Evolutionary conservation across 352 stramenopile genomes (phyloP), one percentile per base, ranked within the genome.

Genomic region (Globisporangium nunn): DNA sequence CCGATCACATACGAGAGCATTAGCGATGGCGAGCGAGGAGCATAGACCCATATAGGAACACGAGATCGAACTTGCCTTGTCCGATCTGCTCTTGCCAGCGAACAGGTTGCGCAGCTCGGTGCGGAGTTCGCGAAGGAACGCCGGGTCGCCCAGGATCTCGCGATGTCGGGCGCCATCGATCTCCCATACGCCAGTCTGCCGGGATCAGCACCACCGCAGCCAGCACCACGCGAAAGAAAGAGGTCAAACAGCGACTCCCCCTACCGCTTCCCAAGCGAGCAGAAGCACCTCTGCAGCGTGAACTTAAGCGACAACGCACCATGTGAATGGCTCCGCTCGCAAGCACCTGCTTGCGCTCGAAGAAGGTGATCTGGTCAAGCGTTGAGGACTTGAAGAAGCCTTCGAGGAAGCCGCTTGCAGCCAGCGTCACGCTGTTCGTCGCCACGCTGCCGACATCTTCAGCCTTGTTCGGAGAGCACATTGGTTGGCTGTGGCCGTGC

Each of bases 181-280:
- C 66, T 93, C 83, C 83, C 83, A 93, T 33, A 93, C 79, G 41
- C 78, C 75, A 47, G 83, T 91, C 75, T 91, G 56, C 12, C 58
- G 57, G 29, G 15, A 50, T 11, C 15, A 23, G 7, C 14, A 6
- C 23, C 23, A 23, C 23, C 23, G 23, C 1, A 23, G 23, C 23
- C 23, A 23, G 1, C 23, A 23, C 23, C 23, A 23, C 23, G 23
- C 23, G 23, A 23, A 23, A 23, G 23, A 23, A 23, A 23, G 23
- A 23, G 23, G 23, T 23, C 23, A 23, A 23, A 23, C 23, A 23
- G 23, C 23, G 23, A 23, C 23, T 23, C 23, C 23, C 23, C 23
- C 23, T 23, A 23, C 23, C 23, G 23, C 23, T 23, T 23, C 23
- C 23, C 23, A 23, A 23, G 23, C 15, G 6, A 50, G 12, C 17